A percentile compares a stretch with the other conserved stretches of the same genome.
Conservation (phyloP, 2,329 filamentous ascomycete species). For the Pseudodiploospora longispora region DNA sequence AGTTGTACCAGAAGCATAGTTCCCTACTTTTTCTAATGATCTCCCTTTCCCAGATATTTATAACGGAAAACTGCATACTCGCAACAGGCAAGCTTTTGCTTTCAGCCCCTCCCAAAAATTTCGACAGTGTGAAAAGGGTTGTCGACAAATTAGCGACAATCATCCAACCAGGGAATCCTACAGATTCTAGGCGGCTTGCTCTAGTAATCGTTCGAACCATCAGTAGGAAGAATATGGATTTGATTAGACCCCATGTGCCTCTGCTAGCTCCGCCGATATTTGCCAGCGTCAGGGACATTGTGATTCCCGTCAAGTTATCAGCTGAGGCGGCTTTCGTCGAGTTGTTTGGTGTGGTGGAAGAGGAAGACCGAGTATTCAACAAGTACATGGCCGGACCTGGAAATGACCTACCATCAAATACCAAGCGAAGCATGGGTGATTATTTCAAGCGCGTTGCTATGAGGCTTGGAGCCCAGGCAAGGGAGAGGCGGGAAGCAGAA, state of each 20-base stretch:
- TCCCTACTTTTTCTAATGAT: too few species aligned
- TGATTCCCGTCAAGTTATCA: slow-evolving; percentile 92
- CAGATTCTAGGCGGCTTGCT: slow-evolving; percentile 76
- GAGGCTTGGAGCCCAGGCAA: slow-evolving; percentile 74
- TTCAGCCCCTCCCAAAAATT: slow-evolving; percentile 56
- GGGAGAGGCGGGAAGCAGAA: slow-evolving; percentile 85
- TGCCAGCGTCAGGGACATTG: slow-evolving; percentile 76
- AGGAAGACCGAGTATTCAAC: slow-evolving; percentile 80
- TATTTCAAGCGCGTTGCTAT: slow-evolving; percentile 94
- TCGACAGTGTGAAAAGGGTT: slow-evolving; percentile 69
- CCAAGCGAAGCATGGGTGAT: slow-evolving; percentile 86
- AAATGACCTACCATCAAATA: slow-evolving; percentile 57
- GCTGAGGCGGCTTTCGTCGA: slow-evolving; percentile 92
- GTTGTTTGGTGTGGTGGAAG: slow-evolving; percentile 82
- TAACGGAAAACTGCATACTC: slow-evolving; percentile 81
- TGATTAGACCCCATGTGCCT: slow-evolving; percentile 72
- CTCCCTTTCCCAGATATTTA: slow-evolving; percentile 51
- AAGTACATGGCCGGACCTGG: slow-evolving; percentile 72
- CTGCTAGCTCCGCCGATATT: slow-evolving; percentile 80
- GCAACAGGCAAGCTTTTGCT: slow-evolving; percentile 88
- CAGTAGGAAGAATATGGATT: slow-evolving; percentile 67
- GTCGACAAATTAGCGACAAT: slow-evolving; percentile 69
- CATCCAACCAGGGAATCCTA: slow-evolving; percentile 68
- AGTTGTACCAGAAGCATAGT: slow-evolving; percentile 25
- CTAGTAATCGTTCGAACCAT: slow-evolving; percentile 85